A percentile compares a stretch with the other conserved stretches of the same genome.
Evolutionary conservation across 164 flowering plant species (phyloP).

Genomic region (Vitis labrusca): DNA sequence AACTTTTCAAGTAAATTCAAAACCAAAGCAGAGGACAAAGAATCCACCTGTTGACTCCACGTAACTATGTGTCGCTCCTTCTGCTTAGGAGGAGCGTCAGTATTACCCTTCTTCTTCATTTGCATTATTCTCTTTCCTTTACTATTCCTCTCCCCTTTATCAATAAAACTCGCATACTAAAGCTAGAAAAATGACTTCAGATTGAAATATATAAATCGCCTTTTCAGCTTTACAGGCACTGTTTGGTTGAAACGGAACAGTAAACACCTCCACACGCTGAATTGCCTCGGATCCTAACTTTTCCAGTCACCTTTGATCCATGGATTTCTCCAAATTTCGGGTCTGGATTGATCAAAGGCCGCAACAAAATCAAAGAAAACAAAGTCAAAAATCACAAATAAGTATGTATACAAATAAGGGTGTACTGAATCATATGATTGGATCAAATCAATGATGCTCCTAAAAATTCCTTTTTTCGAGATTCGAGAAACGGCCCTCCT

Average conservation of each 20-base stretch:
- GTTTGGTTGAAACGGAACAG: conserved; percentile 35
- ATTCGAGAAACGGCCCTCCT: neutral
- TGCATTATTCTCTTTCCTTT: conserved; percentile 11
- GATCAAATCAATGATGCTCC: too few relatives aligned
- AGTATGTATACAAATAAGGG: too few relatives aligned
- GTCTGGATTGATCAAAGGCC: neutral
- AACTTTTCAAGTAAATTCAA: conserved; percentile 2
- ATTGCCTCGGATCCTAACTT: conserved; percentile 47
- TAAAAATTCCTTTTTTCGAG: too few relatives aligned
- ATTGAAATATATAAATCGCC: too few relatives aligned
- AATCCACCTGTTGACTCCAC: conserved; percentile 77
- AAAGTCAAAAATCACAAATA: neutral
- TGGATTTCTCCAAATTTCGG: neutral
- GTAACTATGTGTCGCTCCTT: conserved; percentile 87
- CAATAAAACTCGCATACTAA: conserved; percentile 50
- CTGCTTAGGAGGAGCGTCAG: conserved; percentile 44
- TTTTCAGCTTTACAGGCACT: conserved; percentile 23
- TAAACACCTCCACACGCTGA: conserved; percentile 7
- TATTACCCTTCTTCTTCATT: conserved; percentile 36
- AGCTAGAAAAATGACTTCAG: conserved; percentile 4
- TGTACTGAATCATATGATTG: too few relatives aligned
- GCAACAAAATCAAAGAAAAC: neutral
- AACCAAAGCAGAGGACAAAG: neutral
- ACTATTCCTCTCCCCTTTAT: conserved; percentile 32
- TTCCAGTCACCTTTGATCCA: conserved; percentile 9